Percentiles rank a stretch among this genome's conserved stretches.
These are phyloP conservation scores for Trichophyton schoenleinii DNA, from an alignment of 2,329 filamentous ascomycete species.

Conservation along the genomic window DNA sequence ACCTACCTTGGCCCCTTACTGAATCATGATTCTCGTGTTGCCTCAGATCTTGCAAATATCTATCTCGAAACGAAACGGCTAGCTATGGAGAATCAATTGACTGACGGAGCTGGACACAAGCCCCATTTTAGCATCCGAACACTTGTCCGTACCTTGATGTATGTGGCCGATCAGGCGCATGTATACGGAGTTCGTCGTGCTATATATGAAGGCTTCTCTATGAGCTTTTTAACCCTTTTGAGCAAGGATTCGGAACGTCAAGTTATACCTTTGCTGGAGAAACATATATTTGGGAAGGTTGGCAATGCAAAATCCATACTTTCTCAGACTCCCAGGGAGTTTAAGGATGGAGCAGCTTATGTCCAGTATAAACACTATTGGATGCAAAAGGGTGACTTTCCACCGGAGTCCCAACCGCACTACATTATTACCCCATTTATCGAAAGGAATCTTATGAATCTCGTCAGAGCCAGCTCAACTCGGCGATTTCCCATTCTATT, in stretches of 20 bases:
- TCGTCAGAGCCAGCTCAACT: constrained; percentile 87
- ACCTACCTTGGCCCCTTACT: constrained; percentile 67
- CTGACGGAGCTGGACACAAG: constrained; percentile 89
- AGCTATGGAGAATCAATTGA: constrained; percentile 68
- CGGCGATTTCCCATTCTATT: constrained; percentile 85
- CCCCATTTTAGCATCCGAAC: constrained; percentile 96
- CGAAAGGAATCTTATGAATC: constrained; percentile 82
- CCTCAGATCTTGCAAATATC: constrained; percentile 68
- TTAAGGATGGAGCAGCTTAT: constrained; percentile 62
- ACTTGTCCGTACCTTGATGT: constrained; percentile 76
- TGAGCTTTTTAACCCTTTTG: constrained; percentile 91
- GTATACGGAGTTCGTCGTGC: constrained; percentile 75
- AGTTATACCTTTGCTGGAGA: constrained; percentile 65
- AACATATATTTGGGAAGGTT: constrained; percentile 62
- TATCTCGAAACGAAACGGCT: constrained; percentile 80
- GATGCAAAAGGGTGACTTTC: constrained; percentile 62
- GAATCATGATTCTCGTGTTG: constrained; percentile 58
- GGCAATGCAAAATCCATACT: constrained; percentile 60
- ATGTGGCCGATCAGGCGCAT: constrained; percentile 71
- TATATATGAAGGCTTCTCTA: constrained; percentile 88
- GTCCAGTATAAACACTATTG: constrained; percentile 84
- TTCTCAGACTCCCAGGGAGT: constrained; percentile 63
- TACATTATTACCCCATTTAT: constrained; percentile 97
- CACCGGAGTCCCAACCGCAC: constrained; percentile 60
- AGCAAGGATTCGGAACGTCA: constrained; percentile 68